A percentile compares a stretch with the other conserved stretches of the same genome.
These are phyloP conservation scores for Vitis cinerea DNA, from an alignment of 164 flowering plant species.

Conservation along the genomic window DNA sequence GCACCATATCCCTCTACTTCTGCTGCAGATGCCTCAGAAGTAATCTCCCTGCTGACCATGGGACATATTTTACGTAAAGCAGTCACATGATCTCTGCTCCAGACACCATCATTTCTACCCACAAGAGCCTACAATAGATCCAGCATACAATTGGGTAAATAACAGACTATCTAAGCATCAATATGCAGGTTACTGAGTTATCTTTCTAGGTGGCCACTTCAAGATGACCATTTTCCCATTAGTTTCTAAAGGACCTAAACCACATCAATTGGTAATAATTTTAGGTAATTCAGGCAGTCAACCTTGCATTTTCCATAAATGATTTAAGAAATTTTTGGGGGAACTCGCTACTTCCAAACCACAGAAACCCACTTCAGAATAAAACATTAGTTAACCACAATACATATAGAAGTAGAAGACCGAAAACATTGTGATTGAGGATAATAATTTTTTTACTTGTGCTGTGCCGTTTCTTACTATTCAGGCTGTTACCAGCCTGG, in stretches of 20 bases:
- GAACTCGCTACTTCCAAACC: too few relatives aligned
- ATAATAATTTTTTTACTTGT: too few relatives aligned
- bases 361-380: too few relatives aligned
- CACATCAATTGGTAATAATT: neutral
- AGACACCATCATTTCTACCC: constrained; percentile 93
- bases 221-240: neutral
- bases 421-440: too few relatives aligned
- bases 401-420: too few relatives aligned
- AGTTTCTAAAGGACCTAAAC: neutral
- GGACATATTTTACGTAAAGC: constrained; percentile 93
- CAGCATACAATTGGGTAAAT: neutral
- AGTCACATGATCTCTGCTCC: constrained; percentile 82
- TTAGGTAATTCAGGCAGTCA: too few relatives aligned
- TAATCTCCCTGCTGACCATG: constrained; percentile 83
- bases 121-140: constrained; percentile 74
- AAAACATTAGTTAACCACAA: too few relatives aligned
- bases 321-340: too few relatives aligned
- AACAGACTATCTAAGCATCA: neutral
- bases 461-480: too few relatives aligned
- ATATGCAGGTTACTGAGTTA: neutral
- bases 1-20: constrained; percentile 99
- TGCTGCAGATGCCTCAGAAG: constrained; percentile 92
- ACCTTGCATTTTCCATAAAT: too few relatives aligned
- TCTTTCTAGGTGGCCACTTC: neutral
- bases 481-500: too few relatives aligned